These are phyloP conservation scores for Monosporascus sp. DNA, from an alignment of 2,329 filamentous ascomycete species.

Conservation along the genomic window DNA sequence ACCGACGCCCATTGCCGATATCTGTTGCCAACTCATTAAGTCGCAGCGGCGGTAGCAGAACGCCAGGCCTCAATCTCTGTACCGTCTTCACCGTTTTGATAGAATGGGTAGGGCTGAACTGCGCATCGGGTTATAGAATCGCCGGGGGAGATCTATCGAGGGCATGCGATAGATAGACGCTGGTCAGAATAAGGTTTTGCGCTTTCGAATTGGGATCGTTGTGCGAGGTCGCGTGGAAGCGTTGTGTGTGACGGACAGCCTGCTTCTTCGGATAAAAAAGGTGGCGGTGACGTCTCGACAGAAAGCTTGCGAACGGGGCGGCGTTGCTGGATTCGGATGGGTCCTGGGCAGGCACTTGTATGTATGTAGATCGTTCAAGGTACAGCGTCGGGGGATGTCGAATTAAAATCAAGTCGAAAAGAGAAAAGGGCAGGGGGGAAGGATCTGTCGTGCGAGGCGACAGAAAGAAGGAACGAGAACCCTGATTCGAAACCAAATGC, in stretches of 20 bases:
- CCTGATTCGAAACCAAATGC: neutral
- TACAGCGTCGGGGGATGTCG: too few relatives aligned
- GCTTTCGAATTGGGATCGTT: neutral
- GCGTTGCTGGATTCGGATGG: too few relatives aligned
- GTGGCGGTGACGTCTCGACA: neutral
- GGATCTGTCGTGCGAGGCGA: neutral
- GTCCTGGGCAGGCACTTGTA: neutral
- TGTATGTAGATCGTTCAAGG: neutral
- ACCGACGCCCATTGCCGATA: slow-evolving; percentile 35
- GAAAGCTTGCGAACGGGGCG: neutral
- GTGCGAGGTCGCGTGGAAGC: neutral
- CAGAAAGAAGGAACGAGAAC: neutral
- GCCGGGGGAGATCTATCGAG: neutral
- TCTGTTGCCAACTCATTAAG: slow-evolving; percentile 32
- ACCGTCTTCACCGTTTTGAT: slow-evolving; percentile 22
- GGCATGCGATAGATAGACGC: neutral
- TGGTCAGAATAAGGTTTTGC: neutral
- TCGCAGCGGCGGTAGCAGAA: slow-evolving; percentile 3
- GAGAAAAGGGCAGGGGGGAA: too few relatives aligned
- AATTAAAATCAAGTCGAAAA: too few relatives aligned
- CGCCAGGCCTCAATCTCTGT: slow-evolving; percentile 14
- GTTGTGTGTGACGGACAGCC: too few relatives aligned
- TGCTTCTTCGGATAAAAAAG: neutral
- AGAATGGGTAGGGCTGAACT: slow-evolving; percentile 13
- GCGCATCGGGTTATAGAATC: slow-evolving; percentile 13